Base-by-base conservation (phyloP, 2,329 filamentous ascomycete genomes). In the Mycocentrospora acerina region DNA sequence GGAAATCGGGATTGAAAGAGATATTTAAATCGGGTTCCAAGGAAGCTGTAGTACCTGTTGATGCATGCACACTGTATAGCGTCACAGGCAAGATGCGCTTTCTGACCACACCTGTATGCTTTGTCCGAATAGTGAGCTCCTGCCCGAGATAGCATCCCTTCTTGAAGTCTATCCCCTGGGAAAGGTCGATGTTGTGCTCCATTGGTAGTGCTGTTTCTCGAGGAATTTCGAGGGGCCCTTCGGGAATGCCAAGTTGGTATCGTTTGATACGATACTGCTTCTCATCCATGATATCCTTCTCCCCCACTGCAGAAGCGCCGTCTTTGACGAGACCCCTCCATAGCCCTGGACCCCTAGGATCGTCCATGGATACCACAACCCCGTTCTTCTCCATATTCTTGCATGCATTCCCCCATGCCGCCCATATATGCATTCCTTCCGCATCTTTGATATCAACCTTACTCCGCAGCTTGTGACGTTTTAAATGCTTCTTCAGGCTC, bases 91-190 rank as follows among this genome's bases (percentile, higher is more conserved):
- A 67, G 33, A 97, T 81, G 33, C 93, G 79, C 75, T 96, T 95
- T 45, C 93, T 79, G 27, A 98, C 88, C 12, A 98, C 88, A 15
- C 93, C 93, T 10, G 86, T 90, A 69, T 98, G 93, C 64, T 90
- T 86, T 2, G 93, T 98, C 28, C 93, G 85, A 51, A 97, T 95
- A 2, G 93, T 97, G 48, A 98, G 78, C 68, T 98, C 93, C 70
- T 98, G 93, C 0, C 93, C 93, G 7, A 97, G 82, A 67, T 98
- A 98, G 70, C 93, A 98, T 7, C 93, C 93, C 72, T 98, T 98
- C 61, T 82, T 82, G 72, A 93, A 98, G 69, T 96, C 88, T 51
- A 98, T 85, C 17, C 82, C 93, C 32, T 80, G 79, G 77, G 88
- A 88, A 43, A 88, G 71, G 68, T 98, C 93, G 64, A 97, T 78